Conservation (phyloP, 805 yeast genomes). For the Candida berthetii region DNA sequence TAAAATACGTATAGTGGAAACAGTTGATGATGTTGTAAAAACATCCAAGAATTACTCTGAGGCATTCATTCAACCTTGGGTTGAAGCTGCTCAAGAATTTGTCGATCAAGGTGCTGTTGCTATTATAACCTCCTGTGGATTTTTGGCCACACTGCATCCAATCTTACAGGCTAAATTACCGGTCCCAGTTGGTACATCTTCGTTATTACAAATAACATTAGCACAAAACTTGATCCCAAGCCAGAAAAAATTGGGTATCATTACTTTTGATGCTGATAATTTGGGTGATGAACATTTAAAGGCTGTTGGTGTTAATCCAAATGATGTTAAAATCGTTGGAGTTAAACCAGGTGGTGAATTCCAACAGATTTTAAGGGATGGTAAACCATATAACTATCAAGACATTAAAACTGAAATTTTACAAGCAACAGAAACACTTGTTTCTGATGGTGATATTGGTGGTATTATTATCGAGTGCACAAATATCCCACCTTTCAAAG, state of each 20-base stretch:
- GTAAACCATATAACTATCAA: too few species aligned
- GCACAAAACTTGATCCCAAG: constrained; percentile 17
- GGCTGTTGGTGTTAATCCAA: constrained; percentile 23
- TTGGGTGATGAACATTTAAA: constrained; percentile 21
- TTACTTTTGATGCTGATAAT: constrained; percentile 24
- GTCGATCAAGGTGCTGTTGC: constrained; percentile 8
- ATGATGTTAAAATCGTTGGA: constrained; percentile 18
- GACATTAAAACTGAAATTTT: too few species aligned
- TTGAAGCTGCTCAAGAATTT: constrained; percentile 20
- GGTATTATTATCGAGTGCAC: too few species aligned
- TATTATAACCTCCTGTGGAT: too few species aligned
- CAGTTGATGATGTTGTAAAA: constrained; percentile 6
- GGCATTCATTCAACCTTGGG: constrained; percentile 20
- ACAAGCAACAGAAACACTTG: too few species aligned
- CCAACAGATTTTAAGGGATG: too few species aligned
- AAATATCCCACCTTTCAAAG: too few species aligned
- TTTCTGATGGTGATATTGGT: too few species aligned
- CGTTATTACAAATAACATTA: constrained; percentile 25
- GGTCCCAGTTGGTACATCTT: constrained; percentile 27
- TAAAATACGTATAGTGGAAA: constrained; percentile 8
- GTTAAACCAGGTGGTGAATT: too few species aligned
- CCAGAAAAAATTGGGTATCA: constrained; percentile 20
- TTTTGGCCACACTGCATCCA: constrained; percentile 24
- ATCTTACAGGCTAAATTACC: constrained; percentile 18
- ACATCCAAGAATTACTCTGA: constrained; percentile 13